Evolutionary conservation across 2,329 filamentous ascomycete species (phyloP).

Genomic region (Remersonia thermophila): DNA sequence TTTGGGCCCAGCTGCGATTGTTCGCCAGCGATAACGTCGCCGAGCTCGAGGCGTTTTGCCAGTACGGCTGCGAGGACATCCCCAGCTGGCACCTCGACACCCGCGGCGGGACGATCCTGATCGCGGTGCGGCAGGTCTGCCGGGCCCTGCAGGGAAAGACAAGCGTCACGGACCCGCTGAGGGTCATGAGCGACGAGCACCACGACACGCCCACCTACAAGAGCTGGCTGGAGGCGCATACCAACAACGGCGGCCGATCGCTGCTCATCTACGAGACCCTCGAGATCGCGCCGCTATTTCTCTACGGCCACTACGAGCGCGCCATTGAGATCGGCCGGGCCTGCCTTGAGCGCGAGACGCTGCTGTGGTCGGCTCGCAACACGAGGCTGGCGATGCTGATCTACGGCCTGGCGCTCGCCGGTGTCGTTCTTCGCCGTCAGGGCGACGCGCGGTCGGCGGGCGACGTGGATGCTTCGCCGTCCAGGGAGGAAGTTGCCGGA

Average conservation of each 20-base stretch:
- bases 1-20: slow-evolving; percentile 53
- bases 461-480: slow-evolving; percentile 24
- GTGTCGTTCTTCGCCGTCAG: slow-evolving; percentile 36
- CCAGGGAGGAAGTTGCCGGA: slow-evolving; percentile 29
- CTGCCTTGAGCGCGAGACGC: slow-evolving; percentile 33
- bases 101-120: slow-evolving; percentile 57
- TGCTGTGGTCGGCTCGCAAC: slow-evolving; percentile 49
- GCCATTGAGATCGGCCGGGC: slow-evolving; percentile 44
- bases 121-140: slow-evolving; percentile 51
- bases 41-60: slow-evolving; percentile 59
- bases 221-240: slow-evolving; percentile 42
- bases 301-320: slow-evolving; percentile 50
- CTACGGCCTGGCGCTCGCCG: slow-evolving; percentile 45
- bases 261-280: slow-evolving; percentile 56
- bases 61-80: slow-evolving; percentile 61
- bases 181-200: slow-evolving; percentile 55
- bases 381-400: slow-evolving; percentile 46
- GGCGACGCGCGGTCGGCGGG: slow-evolving; percentile 33
- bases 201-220: slow-evolving; percentile 49
- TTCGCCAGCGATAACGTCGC: slow-evolving; percentile 56
- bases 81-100: slow-evolving; percentile 60
- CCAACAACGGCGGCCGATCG: slow-evolving; percentile 49
- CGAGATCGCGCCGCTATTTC: slow-evolving; percentile 48
- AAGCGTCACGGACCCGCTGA: slow-evolving; percentile 31
- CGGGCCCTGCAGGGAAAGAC: slow-evolving; percentile 69